Conservation (phyloP, 805 yeast species). For the Candida pini region DNA sequence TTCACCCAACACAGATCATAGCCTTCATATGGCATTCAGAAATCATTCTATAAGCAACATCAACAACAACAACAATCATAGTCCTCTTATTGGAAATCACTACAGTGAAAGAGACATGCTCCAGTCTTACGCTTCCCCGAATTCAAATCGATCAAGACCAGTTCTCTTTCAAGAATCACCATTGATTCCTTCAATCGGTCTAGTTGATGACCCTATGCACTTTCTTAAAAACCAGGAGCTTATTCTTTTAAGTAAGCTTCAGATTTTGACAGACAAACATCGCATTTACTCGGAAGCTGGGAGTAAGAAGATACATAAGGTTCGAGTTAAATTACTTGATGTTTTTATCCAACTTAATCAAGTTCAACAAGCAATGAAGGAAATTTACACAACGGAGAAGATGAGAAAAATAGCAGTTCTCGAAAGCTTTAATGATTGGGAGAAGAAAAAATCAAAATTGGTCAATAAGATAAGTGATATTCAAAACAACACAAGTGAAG, state of each 20-base stretch:
- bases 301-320: constrained; percentile 26
- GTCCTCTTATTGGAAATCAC: not conserved
- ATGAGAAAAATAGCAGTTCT: constrained; percentile 24
- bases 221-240: constrained; percentile 29
- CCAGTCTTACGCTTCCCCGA: not conserved
- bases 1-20: constrained; percentile 9
- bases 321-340: constrained; percentile 26
- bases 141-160: constrained; percentile 2
- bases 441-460: constrained; percentile 30
- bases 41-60: constrained; percentile 1
- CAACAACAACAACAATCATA: not conserved
- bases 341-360: constrained; percentile 34
- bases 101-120: not conserved
- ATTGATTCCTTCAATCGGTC: constrained; percentile 16
- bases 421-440: constrained; percentile 35
- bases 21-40: constrained; percentile 10
- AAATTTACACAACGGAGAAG: constrained; percentile 38
- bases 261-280: constrained; percentile 24
- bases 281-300: constrained; percentile 28
- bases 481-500: constrained; percentile 36
- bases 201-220: constrained; percentile 27
- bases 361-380: constrained; percentile 38
- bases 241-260: constrained; percentile 20
- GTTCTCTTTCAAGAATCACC: constrained; percentile 5
- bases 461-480: constrained; percentile 33